These are phyloP conservation scores for Zychaea mexicana DNA, from an alignment of 371 early-diverging fungal genomes.

Conservation along the genomic window DNA sequence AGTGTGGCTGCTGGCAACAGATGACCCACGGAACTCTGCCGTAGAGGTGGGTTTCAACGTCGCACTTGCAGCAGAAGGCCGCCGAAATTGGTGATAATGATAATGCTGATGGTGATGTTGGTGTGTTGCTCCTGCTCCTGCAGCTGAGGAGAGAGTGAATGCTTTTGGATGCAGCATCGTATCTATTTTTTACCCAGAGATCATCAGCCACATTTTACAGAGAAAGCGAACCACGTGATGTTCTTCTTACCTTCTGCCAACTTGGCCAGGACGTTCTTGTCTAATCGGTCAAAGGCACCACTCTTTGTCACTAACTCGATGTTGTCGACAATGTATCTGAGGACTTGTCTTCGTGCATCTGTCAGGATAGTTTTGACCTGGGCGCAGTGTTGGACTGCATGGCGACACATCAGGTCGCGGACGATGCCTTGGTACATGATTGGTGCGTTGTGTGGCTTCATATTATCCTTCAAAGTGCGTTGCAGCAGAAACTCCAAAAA, in stretches of 20 bases:
- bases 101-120: no score
- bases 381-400: conserved; percentile 36
- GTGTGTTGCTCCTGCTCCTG: neutral
- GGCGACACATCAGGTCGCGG: conserved; percentile 39
- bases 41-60: neutral
- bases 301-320: conserved; percentile 24
- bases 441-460: conserved; percentile 33
- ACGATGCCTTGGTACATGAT: conserved; percentile 40
- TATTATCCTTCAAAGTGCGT: conserved; percentile 33
- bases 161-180: neutral
- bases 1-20: neutral
- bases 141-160: neutral
- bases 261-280: conserved; percentile 21
- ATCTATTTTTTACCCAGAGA: neutral
- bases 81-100: no score
- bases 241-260: conserved; percentile 32
- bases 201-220: neutral
- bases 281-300: conserved; percentile 27
- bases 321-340: conserved; percentile 24
- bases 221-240: neutral
- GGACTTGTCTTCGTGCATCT: conserved; percentile 32
- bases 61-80: neutral
- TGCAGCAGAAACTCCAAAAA: conserved; percentile 37
- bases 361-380: conserved; percentile 32
- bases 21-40: conserved; percentile 1